Conservation (phyloP, 2,329 filamentous ascomycete species). For the Calonectria honghensis region DNA sequence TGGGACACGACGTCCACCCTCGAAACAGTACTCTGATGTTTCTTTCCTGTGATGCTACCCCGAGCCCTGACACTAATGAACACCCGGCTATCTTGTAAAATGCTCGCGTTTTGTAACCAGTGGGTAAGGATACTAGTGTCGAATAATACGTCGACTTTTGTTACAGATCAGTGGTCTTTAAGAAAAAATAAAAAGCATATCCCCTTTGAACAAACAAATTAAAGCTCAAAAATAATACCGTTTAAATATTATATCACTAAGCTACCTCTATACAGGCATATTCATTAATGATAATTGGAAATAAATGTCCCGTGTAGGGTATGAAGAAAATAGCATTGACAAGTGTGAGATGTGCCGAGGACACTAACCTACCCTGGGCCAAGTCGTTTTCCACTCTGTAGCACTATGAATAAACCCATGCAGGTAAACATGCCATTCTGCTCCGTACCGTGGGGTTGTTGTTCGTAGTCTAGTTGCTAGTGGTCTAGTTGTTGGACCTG, state of each 20-base stretch:
- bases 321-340: background rate
- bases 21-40: slow-evolving; percentile 15
- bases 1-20: slow-evolving; percentile 20
- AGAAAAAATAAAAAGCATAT: background rate
- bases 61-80: slow-evolving; percentile 24
- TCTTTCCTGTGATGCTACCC: slow-evolving; percentile 12
- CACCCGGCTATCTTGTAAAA: background rate
- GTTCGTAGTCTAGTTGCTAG: background rate
- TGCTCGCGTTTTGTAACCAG: background rate
- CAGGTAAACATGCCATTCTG: slow-evolving; percentile 29
- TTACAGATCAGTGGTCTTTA: no score
- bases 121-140: background rate
- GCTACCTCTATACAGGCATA: background rate
- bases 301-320: background rate
- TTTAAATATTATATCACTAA: background rate
- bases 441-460: background rate
- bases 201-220: background rate
- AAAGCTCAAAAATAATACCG: background rate
- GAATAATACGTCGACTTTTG: background rate
- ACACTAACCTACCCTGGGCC: background rate
- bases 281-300: background rate
- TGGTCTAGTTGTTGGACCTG: background rate
- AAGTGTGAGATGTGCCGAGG: background rate
- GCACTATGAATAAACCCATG: slow-evolving; percentile 9
- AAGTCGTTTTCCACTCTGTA: background rate